phyloP scores from a whole-genome alignment of 805 yeast species.

The Kodamaea neixiangensis region DNA sequence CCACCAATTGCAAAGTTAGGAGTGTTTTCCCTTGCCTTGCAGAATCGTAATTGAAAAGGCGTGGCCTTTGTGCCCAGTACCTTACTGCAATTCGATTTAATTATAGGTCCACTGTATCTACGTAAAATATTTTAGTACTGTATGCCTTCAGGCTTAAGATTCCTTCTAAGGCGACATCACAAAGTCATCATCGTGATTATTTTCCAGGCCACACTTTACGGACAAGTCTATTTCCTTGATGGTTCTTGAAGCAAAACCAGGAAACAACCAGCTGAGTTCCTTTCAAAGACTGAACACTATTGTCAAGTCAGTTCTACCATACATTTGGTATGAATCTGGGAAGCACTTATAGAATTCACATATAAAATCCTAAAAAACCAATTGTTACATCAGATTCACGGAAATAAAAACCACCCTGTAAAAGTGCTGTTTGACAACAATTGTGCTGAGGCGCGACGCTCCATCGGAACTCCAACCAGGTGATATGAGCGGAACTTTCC shows the following conservation, averaged over 20 bases:
- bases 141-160: background rate
- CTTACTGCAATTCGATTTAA: background rate
- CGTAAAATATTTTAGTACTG: background rate
- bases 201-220: background rate
- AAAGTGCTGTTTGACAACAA: background rate
- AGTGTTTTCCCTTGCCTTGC: background rate
- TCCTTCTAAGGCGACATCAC: slow-evolving; percentile 1
- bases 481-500: background rate
- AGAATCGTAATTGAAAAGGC: background rate
- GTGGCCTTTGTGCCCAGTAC: background rate
- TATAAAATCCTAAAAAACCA: no score
- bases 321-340: no score
- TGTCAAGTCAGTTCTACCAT: no score
- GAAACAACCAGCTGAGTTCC: background rate
- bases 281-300: no score
- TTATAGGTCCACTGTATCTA: background rate
- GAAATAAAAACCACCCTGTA: background rate
- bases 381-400: no score
- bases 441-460: background rate
- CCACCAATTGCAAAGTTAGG: background rate
- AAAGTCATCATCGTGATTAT: background rate
- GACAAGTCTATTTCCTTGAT: background rate
- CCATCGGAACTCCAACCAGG: background rate
- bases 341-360: no score
- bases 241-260: background rate